Evolutionary conservation across 2,329 filamentous ascomycete species (phyloP), one percentile per base, ranked within the genome.

Genomic region (Cryphonectria japonica): DNA sequence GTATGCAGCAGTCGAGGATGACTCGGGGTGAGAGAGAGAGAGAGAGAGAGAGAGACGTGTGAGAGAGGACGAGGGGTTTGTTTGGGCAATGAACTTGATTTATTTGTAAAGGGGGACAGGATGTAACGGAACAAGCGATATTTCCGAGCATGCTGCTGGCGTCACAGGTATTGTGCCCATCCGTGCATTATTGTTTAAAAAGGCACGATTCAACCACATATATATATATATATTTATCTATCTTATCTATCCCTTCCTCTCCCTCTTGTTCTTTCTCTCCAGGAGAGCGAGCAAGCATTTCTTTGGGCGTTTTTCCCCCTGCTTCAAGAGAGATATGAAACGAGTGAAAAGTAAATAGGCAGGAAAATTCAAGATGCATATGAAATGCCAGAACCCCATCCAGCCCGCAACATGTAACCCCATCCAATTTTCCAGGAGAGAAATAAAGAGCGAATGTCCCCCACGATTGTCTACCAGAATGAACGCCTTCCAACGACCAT

Each of bases 1-100:
- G 80, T 77, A 77, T 57, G 79, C 81, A 70, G 76, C 73, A 1
- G 75, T 81, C 11, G 75, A 75, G 71, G 73, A 79, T 68, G 72
- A 68, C n/a, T 34, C 32, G 19, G 54, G 54, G 13, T 59, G 26
- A 59, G 6, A 29, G 0, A n/a, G n/a, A 13, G 50, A 26, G 22
- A 19, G 50, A 26, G 19, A 19, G 50, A 34, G 3, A 34, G n/a
- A 29, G 26, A 8, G 50, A 29, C 26, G 26, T 26, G 26, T 26
- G n/a, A 54, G n/a, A 54, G n/a, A 29, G 50, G 50, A 54, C 52
- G 19, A 14, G 22, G 22, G 46, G 19, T 26, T 26, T 26, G 26
- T 26, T 26, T 26, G 26, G 16, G 16, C 13, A n/a, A 50, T 50
- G 29, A 11, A 29, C 46, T 50, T 16, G 41, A 22, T 50, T 50